Evolutionary conservation across 139 green algal species (phyloP), one percentile per base, ranked within the genome.

Genomic region (Coccomyxa sp.): DNA sequence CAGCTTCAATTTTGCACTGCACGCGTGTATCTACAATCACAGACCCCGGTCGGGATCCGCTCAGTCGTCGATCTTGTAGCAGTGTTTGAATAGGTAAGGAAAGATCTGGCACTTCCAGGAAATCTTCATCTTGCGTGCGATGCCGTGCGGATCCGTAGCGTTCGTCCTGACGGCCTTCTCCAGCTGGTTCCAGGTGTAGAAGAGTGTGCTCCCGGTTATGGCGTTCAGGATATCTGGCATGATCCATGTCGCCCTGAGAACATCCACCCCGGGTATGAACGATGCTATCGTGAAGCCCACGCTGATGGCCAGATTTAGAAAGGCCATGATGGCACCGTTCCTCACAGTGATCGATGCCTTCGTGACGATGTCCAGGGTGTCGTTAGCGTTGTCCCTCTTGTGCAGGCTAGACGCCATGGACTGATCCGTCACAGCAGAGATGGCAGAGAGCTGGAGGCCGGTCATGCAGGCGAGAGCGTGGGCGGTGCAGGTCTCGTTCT

Each of bases 1-100:
- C 44, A 58, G 44, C 44, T 58, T 58, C 44, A 58, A 58, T 58
- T 58, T 58, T 58, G 44, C 44, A 58, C 44, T 58, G 44, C 44
- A 58, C 14, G 44, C 44, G 44, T 10, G 14, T 58, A 58, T 58
- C 44, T 58, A 58, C 44, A 58, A 58, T 58, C 44, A 14, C 44
- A 14, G 14, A 58, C 44, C 44, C 44, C 44, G 14, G 44, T 58
- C 44, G 44, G 44, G 44, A 58, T 58, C 44, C 44, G 44, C 44
- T 58, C 44, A 58, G 44, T 58, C n/a, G n/a, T n/a, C 44, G 44
- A 58, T 58, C 14, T 14, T 58, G 44, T 58, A 58, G 44, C 44
- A 58, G 44, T 58, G 44, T 14, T 58, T 58, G 44, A 58, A 58
- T 10, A 58, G 44, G 44, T 58, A 58, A 10, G 44, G 44, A 58